Evolutionary conservation across 2,329 filamentous ascomycete genomes (phyloP), one percentile per base, ranked within the genome.

Genomic region (Aspergillus ustus): DNA sequence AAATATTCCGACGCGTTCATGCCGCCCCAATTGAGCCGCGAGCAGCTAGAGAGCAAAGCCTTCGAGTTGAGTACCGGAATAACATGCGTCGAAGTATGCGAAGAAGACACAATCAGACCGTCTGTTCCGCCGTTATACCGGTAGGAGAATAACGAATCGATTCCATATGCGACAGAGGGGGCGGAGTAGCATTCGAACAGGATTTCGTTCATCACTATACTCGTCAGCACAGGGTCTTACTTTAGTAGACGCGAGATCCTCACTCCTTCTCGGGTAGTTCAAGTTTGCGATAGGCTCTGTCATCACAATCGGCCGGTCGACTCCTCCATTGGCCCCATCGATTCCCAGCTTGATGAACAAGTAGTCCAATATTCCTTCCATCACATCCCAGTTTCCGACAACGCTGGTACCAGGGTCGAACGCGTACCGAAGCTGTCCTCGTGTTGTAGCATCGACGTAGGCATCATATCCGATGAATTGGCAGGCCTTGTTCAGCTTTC

Each of bases 101-200:
- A 96, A 0, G 93, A 96, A 2, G 92, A 96, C 34, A 98, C 86
- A 43, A 99, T 91, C 22, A 99, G 82, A 7, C 95, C 95, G 28
- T 91, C 94, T 54, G 84, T 88, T 65, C 95, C 95, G 63, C 91
- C 87, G 75, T 99, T 99, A 80, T 97, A 91, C 64, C 89, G 85
- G 81, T 97, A 99, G 20, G 94, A 96, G 80, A 99, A 99, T 34
- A 99, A 86, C 11, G 93, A 96, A 77, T 99, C 95, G 79, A 99
- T 93, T 55, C 95, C 95, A 78, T 95, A 97, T 19, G 93, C 91
- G 28, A 97, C 85, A 1, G 92, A 94, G 0, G 95, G 94, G 11
- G 91, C 93, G 62, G 88, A 87, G 77, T 99, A 99, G 78, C 93
- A 96, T 78, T 99, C 95, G 75, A 98, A 99, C 11, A 99, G 82